phyloP scores from a whole-genome alignment of 805 yeast genomes.

The Starmerella tilneyi region DNA sequence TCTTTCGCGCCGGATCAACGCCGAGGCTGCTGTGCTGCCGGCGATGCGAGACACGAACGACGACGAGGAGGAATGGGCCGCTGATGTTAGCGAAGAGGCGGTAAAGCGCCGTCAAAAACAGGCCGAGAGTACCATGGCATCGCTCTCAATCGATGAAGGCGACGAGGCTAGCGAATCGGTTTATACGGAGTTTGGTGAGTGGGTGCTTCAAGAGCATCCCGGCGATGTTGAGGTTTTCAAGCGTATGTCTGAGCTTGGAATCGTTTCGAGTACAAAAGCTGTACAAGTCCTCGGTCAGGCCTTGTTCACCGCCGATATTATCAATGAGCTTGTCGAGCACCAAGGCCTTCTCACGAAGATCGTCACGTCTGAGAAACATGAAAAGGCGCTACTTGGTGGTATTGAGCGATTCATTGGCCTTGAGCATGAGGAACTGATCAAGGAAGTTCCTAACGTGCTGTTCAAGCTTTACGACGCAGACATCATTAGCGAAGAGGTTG shows the following conservation, averaged over 20 bases:
- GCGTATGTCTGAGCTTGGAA: constrained; percentile 70
- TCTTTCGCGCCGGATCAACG: constrained; percentile 65
- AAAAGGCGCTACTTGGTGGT: constrained; percentile 89
- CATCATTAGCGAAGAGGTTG: constrained; percentile 70
- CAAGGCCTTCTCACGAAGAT: constrained; percentile 74
- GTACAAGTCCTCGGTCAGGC: constrained; percentile 88
- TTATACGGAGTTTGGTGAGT: constrained; percentile 76
- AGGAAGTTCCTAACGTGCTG: constrained; percentile 68
- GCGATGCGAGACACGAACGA: constrained; percentile 41
- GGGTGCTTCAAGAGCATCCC: constrained; percentile 61
- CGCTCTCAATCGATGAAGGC: constrained; percentile 29
- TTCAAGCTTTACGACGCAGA: constrained; percentile 75
- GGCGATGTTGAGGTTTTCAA: constrained; percentile 91
- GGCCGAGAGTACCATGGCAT: constrained; percentile 46
- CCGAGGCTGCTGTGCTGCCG: constrained; percentile 65
- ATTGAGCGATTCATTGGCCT: constrained; percentile 85
- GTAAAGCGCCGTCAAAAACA: constrained; percentile 83
- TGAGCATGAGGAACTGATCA: constrained; percentile 61
- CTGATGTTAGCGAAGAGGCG: constrained; percentile 94
- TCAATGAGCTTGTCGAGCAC: constrained; percentile 63
- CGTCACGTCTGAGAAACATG: constrained; percentile 49
- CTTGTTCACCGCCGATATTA: constrained; percentile 60
- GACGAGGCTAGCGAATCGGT: constrained; percentile 37
- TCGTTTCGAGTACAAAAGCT: constrained; percentile 61
- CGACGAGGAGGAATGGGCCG: constrained; percentile 93